Percentiles rank a stretch among this genome's conserved stretches.
Evolutionary conservation across 2,329 filamentous ascomycete species (phyloP).

Genomic region (Pleoardoris graminearum): DNA sequence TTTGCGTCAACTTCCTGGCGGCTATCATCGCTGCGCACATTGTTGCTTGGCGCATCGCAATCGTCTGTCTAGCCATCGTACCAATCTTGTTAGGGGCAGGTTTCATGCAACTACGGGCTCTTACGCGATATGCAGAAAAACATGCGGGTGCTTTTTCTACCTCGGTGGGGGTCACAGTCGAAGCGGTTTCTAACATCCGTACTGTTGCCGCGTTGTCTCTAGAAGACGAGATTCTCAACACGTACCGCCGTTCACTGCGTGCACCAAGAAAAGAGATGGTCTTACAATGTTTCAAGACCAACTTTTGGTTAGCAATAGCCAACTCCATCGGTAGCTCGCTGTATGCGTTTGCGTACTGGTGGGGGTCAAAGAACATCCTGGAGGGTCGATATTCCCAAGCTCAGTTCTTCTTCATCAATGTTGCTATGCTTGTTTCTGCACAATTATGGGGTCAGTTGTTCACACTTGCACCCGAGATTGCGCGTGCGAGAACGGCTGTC

Average conservation of each 20-base stretch:
- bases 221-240: slow-evolving; percentile 53
- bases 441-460: slow-evolving; percentile 77
- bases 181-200: slow-evolving; percentile 57
- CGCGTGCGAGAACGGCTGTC: slow-evolving; percentile 65
- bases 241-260: slow-evolving; percentile 51
- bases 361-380: slow-evolving; percentile 72
- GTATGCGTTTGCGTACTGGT: slow-evolving; percentile 79
- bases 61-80: slow-evolving; percentile 70
- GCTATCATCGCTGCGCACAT: slow-evolving; percentile 71
- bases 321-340: slow-evolving; percentile 67
- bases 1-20: slow-evolving; percentile 67
- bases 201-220: slow-evolving; percentile 57
- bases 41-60: slow-evolving; percentile 74
- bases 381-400: slow-evolving; percentile 67
- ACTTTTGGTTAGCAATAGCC: slow-evolving; percentile 63
- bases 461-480: slow-evolving; percentile 73
- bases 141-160: slow-evolving; percentile 56
- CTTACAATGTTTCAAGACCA: slow-evolving; percentile 56
- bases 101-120: slow-evolving; percentile 67
- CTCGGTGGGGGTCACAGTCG: slow-evolving; percentile 56
- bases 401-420: slow-evolving; percentile 74
- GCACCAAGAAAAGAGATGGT: slow-evolving; percentile 55
- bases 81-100: slow-evolving; percentile 71
- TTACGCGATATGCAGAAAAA: slow-evolving; percentile 61
- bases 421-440: slow-evolving; percentile 71